A percentile compares a stretch with the other conserved stretches of the same genome.
Evolutionary conservation across 2,329 filamentous ascomycete species (phyloP).

Genomic region (Calonectria ilicicola): DNA sequence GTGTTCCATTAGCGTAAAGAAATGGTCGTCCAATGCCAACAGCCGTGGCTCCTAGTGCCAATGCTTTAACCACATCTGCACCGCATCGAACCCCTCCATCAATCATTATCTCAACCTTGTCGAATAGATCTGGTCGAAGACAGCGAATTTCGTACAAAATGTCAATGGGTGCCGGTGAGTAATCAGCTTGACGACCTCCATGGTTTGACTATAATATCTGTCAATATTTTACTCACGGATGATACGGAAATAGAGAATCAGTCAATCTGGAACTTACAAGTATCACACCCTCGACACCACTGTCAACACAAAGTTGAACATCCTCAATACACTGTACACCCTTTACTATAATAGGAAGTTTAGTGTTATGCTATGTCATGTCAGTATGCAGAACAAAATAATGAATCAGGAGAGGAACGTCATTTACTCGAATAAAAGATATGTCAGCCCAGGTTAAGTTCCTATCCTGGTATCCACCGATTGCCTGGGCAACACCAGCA

Average conservation of each 20-base stretch:
- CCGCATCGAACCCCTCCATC: slow-evolving; percentile 17
- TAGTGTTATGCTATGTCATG: background rate
- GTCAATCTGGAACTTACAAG: background rate
- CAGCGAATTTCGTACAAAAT: slow-evolving; percentile 6
- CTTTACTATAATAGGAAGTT: background rate
- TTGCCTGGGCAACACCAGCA: background rate
- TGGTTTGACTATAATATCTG: background rate
- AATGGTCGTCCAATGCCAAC: slow-evolving; percentile 19
- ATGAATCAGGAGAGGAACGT: background rate
- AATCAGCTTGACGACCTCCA: background rate
- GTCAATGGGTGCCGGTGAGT: slow-evolving; percentile 7
- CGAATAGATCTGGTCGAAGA: slow-evolving; percentile 1
- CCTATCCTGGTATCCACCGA: background rate
- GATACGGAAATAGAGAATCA: too few relatives aligned
- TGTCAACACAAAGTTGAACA: background rate
- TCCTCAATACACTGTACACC: background rate
- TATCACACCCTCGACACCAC: background rate
- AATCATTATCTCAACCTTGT: slow-evolving; percentile 3
- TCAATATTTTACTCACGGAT: background rate
- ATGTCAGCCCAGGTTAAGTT: background rate
- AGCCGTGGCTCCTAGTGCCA: slow-evolving; percentile 16
- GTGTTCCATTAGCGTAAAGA: background rate
- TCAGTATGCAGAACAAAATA: background rate
- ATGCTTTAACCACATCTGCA: slow-evolving; percentile 17
- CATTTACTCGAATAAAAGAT: background rate